These are phyloP conservation scores for Neolentinus lepideus DNA, from an alignment of 1,284 basidiomycete species.

Conservation along the genomic window DNA sequence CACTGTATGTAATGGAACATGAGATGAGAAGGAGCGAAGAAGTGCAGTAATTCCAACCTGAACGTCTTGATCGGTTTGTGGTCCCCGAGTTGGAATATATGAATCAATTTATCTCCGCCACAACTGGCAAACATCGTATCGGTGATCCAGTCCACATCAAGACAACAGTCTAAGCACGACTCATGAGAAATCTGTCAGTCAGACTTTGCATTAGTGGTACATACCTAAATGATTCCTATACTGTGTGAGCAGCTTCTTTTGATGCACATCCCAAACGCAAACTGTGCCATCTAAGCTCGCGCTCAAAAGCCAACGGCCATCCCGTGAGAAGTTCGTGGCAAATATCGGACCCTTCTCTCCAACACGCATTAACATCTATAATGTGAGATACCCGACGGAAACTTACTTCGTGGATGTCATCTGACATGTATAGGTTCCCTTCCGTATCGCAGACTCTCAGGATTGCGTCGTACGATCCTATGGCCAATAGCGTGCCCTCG, in stretches of 20 bases:
- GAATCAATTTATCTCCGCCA: slow-evolving; percentile 62
- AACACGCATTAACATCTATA: slow-evolving; percentile 9
- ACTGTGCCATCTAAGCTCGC: slow-evolving; percentile 70
- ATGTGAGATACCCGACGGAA: slow-evolving; percentile 2
- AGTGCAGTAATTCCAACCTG: slow-evolving; percentile 31
- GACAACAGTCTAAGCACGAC: slow-evolving; percentile 54
- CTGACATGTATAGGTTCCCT: slow-evolving; percentile 54
- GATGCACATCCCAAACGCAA: slow-evolving; percentile 71
- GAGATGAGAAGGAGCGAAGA: background rate
- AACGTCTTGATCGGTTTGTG: slow-evolving; percentile 48
- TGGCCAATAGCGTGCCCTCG: slow-evolving; percentile 64
- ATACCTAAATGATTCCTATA: slow-evolving; percentile 60
- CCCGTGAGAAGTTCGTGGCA: slow-evolving; percentile 62
- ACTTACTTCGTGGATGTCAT: slow-evolving; percentile 57
- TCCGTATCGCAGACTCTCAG: slow-evolving; percentile 54
- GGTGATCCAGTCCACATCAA: slow-evolving; percentile 78
- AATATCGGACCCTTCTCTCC: slow-evolving; percentile 66
- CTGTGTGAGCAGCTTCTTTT: slow-evolving; percentile 52
- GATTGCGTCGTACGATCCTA: slow-evolving; percentile 68
- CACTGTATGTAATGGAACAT: slow-evolving; percentile 32
- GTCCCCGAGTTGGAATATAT: slow-evolving; percentile 48
- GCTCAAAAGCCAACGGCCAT: slow-evolving; percentile 61
- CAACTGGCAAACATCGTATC: slow-evolving; percentile 68
- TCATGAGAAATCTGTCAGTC: slow-evolving; percentile 8
- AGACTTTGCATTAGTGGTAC: slow-evolving; percentile 15